Conservation (phyloP, 2,329 filamentous ascomycete genomes). For the Trichoderma atroviride region DNA sequence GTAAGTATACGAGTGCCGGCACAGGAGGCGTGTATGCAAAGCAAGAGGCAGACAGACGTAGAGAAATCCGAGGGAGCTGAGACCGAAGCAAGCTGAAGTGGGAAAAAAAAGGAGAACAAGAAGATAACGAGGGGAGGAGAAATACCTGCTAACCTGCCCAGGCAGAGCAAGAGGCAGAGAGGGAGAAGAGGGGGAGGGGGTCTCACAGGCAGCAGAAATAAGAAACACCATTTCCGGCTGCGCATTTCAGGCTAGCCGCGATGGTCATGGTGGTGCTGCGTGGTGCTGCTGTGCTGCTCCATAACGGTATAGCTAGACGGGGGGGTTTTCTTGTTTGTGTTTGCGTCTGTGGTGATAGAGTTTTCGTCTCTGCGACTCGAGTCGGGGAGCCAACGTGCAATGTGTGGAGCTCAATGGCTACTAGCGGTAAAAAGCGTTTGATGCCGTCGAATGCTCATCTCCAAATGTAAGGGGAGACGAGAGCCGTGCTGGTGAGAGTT, state of each 20-base stretch:
- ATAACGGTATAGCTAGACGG: not conserved
- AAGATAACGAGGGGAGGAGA: not conserved
- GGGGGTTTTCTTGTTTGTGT: not conserved
- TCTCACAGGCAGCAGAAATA: not conserved
- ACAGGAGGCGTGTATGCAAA: not conserved
- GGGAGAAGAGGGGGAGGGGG: not conserved
- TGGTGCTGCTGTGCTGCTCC: not conserved
- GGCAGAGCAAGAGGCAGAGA: not conserved
- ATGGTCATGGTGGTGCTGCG: not conserved
- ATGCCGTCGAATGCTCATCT: not conserved
- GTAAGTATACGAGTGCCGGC: not conserved
- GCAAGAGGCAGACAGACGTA: not conserved
- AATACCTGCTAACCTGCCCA: not conserved
- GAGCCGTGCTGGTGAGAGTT: not conserved
- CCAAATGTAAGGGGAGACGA: not conserved
- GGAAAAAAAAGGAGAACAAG: not conserved
- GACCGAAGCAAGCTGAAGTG: not conserved
- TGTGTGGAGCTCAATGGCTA: not conserved
- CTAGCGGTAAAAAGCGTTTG: not conserved
- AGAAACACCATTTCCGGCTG: not conserved
- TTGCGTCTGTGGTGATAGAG: conserved; percentile 10
- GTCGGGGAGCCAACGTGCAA: not conserved
- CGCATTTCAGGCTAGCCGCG: not conserved
- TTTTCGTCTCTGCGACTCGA: not conserved
- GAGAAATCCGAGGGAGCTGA: not conserved